phyloP scores from a whole-genome alignment of 352 stramenopile species.

The Aphanomyces stellatus region DNA sequence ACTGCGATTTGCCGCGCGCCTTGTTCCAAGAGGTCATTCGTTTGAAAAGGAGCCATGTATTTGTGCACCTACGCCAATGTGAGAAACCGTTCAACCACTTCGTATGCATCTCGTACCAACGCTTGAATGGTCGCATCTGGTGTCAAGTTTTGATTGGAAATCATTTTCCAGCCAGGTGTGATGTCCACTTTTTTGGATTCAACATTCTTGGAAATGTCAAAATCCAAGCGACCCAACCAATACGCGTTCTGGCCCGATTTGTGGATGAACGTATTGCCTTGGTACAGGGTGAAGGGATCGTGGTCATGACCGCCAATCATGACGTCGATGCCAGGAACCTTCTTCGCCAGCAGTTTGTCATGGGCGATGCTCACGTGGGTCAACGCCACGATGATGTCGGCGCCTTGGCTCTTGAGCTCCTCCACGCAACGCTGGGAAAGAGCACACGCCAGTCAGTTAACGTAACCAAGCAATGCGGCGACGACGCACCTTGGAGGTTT shows the following conservation, averaged over 20 bases:
- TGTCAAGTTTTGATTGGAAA: constrained; percentile 47
- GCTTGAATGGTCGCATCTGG: constrained; percentile 46
- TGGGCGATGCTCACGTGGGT: constrained; percentile 76
- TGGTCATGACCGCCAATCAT: constrained; percentile 90
- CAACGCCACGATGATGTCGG: constrained; percentile 77
- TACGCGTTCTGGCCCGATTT: constrained; percentile 85
- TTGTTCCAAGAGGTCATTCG: constrained; percentile 36
- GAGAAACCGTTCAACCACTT: neutral
- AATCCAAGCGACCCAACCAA: constrained; percentile 75
- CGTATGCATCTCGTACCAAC: constrained; percentile 36
- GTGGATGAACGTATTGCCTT: constrained; percentile 78
- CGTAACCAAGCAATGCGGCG: too few species aligned
- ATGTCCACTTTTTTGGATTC: constrained; percentile 24
- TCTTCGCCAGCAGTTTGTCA: constrained; percentile 55
- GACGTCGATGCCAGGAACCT: constrained; percentile 65
- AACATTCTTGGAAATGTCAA: constrained; percentile 32
- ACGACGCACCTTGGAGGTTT: constrained; percentile 25
- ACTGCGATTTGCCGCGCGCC: constrained; percentile 39
- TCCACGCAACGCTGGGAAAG: constrained; percentile 38
- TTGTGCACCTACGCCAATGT: constrained; percentile 32
- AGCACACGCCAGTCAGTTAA: neutral
- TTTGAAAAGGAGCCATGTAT: constrained; percentile 55
- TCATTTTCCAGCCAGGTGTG: constrained; percentile 74
- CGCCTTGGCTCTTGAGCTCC: constrained; percentile 45
- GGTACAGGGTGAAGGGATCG: constrained; percentile 77